Base-by-base conservation (phyloP, 176 grass and related monocot species). In the Rhipidocladum racemiflorum region DNA sequence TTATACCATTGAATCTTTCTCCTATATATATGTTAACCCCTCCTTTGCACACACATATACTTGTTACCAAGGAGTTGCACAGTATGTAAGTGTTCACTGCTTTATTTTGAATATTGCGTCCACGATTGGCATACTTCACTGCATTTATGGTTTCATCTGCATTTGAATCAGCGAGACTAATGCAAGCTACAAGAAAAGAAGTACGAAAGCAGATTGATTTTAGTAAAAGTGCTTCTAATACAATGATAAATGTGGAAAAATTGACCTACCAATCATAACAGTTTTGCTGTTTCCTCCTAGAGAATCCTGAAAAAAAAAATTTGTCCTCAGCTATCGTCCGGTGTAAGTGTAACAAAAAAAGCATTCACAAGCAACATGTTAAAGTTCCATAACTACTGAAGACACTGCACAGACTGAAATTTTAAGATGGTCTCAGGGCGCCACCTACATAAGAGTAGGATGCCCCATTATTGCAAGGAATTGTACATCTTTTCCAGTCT, bases 101-200 rank as follows among this genome's bases (percentile, higher is more conserved):
- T 87, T 93, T 97, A 45, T 97, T 97, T 67, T 92, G 90, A 68
- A 97, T 97, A 60, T 93, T 97, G 12, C 94, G 83, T 43, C 91
- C 90, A 76, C 90, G 94, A 79, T 97, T 92, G 3, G 94, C 91
- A 87, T 97, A 97, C 87, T 97, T 93, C 16, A 97, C 85, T 71
- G 90, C 93, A 40, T 97, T 97, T 76, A 97, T 92, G 24, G 91
- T 97, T 79, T 97, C 94, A 77, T 97, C 94, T 17, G 90, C 91
- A 87, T 92, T 97, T 55, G 81, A 77, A 87, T 97, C 88, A 72
- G 94, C 94, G 69, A 91, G 94, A 74, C 94, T 97, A 79, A 97
- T 93, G 54, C 94, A 96, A 75, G 93, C 92, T 94, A 79, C 65
- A 81, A 4, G 43, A 27, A 66, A 63, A 51, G 40, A 61, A 64